Base-by-base conservation (phyloP, 2,329 filamentous ascomycete genomes). In the Pseudopyricularia cyperi region DNA sequence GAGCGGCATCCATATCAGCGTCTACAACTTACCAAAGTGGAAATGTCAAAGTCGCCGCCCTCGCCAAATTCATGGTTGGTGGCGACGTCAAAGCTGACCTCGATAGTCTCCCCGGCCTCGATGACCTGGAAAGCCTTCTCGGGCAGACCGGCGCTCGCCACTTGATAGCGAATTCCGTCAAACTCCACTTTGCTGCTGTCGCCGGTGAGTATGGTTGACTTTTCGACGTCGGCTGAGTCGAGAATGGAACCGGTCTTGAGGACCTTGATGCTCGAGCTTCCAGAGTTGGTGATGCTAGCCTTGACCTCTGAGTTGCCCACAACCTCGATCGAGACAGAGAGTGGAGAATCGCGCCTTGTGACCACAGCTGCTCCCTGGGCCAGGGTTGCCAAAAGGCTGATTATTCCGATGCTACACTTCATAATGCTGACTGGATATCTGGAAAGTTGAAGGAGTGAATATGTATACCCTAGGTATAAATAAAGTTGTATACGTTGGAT, bases 31-130 rank as follows among this genome's bases (percentile, higher is more conserved):
- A 42, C 37, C 4, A 67, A 66, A 5, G 79, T 71, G 52, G 73
- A 69, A 48, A 87, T 63, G 52, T 74, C 73, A 60, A 80, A 80
- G 50, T 68, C 66, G 53, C 80, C 81, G 50, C 75, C 74, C 7
- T 63, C 55, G 47, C 65, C 67, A 50, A 74, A 68, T 56, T 79
- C 72, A 62, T 81, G 77, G 2, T 75, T 69, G 60, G 77, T 68
- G 33, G 75, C 77, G 32, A 77, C 68, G 57, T 81, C 75, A 53
- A 80, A 77, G 39, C 68, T 71, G 32, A 74, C 65, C 57, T 74
- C 70, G 55, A 80, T 67, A 8, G 74, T 73, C 62, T 77, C 63
- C 48, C 71, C 71, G 4, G 71, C 65, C 4, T 63, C 64, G 52
- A 82, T 70, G 34, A 66, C 65, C 57, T 73, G 63, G 63, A 81